A percentile compares a stretch with the other conserved stretches of the same genome.
Evolutionary conservation across 495 filamentous ascomycete species (phyloP).

Genomic region (Penicillium odoratum): DNA sequence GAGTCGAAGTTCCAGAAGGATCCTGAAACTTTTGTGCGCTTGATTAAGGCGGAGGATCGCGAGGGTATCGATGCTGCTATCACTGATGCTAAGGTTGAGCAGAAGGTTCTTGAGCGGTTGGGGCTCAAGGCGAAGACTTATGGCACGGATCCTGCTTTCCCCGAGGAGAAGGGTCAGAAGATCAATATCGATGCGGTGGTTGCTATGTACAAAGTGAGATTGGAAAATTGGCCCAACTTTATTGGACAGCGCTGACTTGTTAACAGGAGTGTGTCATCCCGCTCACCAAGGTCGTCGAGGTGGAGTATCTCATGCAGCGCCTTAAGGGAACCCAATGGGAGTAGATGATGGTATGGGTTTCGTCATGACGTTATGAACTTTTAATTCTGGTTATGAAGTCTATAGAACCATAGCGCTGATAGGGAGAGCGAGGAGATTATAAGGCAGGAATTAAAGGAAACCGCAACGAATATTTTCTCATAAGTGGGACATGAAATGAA

Average conservation of each 20-base stretch:
- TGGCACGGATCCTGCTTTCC: slow-evolving; percentile 81
- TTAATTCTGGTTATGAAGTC: slow-evolving; percentile 11
- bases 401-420: slow-evolving; percentile 12
- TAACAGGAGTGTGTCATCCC: slow-evolving; percentile 88
- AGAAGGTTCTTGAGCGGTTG: slow-evolving; percentile 85
- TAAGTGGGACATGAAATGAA: slow-evolving; percentile 29
- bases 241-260: slow-evolving; percentile 13
- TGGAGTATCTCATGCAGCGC: slow-evolving; percentile 96
- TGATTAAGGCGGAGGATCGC: slow-evolving; percentile 80
- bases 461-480: slow-evolving; percentile 25
- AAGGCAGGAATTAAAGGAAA: slow-evolving; percentile 11
- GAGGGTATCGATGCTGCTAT: slow-evolving; percentile 84
- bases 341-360: slow-evolving; percentile 22
- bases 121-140: slow-evolving; percentile 93
- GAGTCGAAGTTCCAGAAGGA: slow-evolving; percentile 96
- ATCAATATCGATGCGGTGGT: slow-evolving; percentile 93
- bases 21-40: slow-evolving; percentile 69
- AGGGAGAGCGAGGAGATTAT: not conserved
- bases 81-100: slow-evolving; percentile 85
- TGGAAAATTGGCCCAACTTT: not conserved
- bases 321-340: slow-evolving; percentile 69
- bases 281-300: slow-evolving; percentile 94
- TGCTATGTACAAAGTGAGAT: slow-evolving; percentile 78
- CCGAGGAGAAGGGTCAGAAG: slow-evolving; percentile 60
- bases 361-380: slow-evolving; percentile 29